Base-by-base conservation (phyloP, 73 alveolate species). In the Paramecium pentaurelia region DNA sequence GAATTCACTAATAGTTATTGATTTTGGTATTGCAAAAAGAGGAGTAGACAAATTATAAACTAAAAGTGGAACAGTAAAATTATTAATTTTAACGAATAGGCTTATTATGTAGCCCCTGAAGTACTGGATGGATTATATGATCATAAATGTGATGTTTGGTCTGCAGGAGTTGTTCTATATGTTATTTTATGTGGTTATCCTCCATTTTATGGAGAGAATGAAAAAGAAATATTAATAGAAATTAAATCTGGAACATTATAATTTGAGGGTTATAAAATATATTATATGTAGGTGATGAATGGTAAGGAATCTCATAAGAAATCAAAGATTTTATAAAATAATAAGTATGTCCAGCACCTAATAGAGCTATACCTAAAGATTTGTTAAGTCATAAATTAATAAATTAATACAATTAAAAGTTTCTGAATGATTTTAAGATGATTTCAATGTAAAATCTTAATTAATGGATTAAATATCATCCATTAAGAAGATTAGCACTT, bases 191-290 rank as follows among this genome's bases (percentile, higher is more conserved):
- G 91, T 27, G 75, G 77, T 2, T 80, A 45, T 80, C 77, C 91
- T 25, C 91, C 91, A 32, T 80, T 80, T 47, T 80, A 80, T 44
- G 91, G 77, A 45, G 91, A 80, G 28, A 80, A 80, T 49, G 91
- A 80, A 80, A 80, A 80, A 47, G 77, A 45, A 36, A 80, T 80
- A 16, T 9, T 80, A 4, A 18, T 25, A 44, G 91, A 80, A 80
- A 80, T 45, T 27, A 80, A 25, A 47, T 27, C 77, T 8, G 91
- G 91, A 16, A 8, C 37, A 11, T 22, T 45, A 8, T 47, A 80
- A 80, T 80, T 80, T 11, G 77, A 45, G 10, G 91, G 77, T 80
- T 32, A 3, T 9, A 45, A 25, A 8, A 45, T 44, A 5, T 5
- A 5, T 4, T 3, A 44, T 45, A 42, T 6, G 20, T 25, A 77